These are phyloP conservation scores for Leccinellum luteum DNA, from an alignment of 768 basidiomycete genomes.

Conservation along the genomic window DNA sequence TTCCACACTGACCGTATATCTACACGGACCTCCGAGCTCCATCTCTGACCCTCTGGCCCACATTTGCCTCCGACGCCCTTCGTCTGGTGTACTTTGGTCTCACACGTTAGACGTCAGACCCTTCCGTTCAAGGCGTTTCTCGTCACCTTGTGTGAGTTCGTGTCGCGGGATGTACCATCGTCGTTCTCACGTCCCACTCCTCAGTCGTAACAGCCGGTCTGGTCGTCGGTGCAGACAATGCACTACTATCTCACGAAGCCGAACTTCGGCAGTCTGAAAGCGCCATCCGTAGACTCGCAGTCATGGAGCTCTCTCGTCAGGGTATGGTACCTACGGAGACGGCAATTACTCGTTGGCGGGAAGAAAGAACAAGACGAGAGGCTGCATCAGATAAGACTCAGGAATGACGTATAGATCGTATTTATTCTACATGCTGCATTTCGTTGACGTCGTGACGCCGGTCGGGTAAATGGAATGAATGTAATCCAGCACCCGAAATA, in stretches of 20 bases:
- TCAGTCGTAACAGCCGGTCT: constrained; percentile 65
- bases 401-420: constrained; percentile 3
- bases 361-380: constrained; percentile 33
- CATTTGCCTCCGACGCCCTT: background rate
- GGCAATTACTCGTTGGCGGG: constrained; percentile 80
- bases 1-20: background rate
- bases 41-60: background rate
- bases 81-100: background rate
- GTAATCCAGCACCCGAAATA: constrained; percentile 21
- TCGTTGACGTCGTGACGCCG: constrained; percentile 1
- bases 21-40: background rate
- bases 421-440: constrained; percentile 14
- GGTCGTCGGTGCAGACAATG: constrained; percentile 72
- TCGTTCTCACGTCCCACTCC: constrained; percentile 9
- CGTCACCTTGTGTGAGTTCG: constrained; percentile 61
- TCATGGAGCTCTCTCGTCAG: constrained; percentile 68
- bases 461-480: background rate
- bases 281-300: constrained; percentile 66
- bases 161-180: background rate
- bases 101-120: constrained; percentile 61
- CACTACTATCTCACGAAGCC: constrained; percentile 69
- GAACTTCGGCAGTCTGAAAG: constrained; percentile 66
- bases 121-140: constrained; percentile 80
- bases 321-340: constrained; percentile 81
- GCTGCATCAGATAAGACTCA: constrained; percentile 1